Percentiles rank a stretch among this genome's conserved stretches.
Conservation (phyloP, 805 yeast species). For the Metschnikowia peoriensis region DNA sequence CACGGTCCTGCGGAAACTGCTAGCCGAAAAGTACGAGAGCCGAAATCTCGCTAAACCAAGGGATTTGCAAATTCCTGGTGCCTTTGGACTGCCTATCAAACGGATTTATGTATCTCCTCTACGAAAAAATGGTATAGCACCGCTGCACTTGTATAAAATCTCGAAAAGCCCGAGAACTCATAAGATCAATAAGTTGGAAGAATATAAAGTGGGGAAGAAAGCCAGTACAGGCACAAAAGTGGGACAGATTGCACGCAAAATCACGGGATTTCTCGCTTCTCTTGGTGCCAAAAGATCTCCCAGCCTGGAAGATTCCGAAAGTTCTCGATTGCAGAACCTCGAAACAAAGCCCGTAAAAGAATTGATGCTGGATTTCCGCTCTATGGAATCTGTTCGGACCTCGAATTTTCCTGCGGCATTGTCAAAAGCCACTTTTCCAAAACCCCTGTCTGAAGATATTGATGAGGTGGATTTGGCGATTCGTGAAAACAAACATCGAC, state of each 20-base stretch:
- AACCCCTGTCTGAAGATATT: not conserved
- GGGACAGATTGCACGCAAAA: slow-evolving; percentile 6
- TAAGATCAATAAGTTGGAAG: not conserved
- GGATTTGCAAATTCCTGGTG: slow-evolving; percentile 1
- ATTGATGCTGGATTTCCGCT: not conserved
- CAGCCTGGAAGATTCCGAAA: not conserved
- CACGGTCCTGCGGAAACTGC: slow-evolving; percentile 3
- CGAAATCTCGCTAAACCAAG: not conserved
- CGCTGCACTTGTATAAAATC: slow-evolving; percentile 4
- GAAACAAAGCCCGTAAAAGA: not conserved
- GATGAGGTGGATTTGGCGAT: slow-evolving; percentile 9
- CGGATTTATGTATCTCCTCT: not conserved
- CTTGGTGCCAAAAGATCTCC: not conserved
- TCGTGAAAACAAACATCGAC: slow-evolving; percentile 7
- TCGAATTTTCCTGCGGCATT: not conserved
- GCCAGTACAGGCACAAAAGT: slow-evolving; percentile 4
- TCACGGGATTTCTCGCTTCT: not conserved
- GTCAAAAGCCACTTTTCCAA: not conserved
- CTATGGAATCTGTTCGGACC: not conserved
- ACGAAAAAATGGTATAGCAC: not conserved
- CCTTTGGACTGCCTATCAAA: slow-evolving; percentile 11
- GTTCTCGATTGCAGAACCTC: not conserved
- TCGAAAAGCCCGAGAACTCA: not conserved
- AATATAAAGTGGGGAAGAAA: slow-evolving; percentile 2
- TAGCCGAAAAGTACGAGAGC: slow-evolving; percentile 6